Conservation (phyloP, 352 stramenopile genomes). For the Pythium aristosporum region DNA sequence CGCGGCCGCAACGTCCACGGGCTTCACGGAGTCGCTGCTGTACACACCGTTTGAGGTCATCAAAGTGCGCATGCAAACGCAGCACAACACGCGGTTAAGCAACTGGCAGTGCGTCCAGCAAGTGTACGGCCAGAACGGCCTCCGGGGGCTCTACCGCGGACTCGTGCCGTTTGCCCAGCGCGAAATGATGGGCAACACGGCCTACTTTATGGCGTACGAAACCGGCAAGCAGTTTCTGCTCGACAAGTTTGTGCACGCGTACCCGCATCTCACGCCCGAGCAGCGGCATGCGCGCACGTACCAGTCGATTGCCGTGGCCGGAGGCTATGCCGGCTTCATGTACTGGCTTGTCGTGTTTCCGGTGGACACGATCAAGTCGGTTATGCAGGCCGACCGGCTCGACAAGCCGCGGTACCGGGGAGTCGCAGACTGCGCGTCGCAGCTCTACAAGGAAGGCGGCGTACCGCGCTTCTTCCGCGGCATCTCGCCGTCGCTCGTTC, state of each 20-base stretch:
- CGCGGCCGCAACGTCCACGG: constrained; percentile 34
- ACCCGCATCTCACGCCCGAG: constrained; percentile 43
- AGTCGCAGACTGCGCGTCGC: constrained; percentile 61
- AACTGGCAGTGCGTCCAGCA: constrained; percentile 73
- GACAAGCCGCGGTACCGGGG: constrained; percentile 68
- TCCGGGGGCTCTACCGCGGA: constrained; percentile 76
- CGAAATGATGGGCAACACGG: constrained; percentile 84
- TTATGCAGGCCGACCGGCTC: constrained; percentile 76
- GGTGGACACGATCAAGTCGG: constrained; percentile 82
- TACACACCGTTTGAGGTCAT: constrained; percentile 51
- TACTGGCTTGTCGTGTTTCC: constrained; percentile 85
- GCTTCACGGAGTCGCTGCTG: constrained; percentile 38
- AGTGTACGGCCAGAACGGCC: constrained; percentile 56
- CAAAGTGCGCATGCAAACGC: constrained; percentile 56
- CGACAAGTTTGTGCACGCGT: constrained; percentile 46
- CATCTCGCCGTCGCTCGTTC: constrained; percentile 74
- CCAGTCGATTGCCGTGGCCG: constrained; percentile 67
- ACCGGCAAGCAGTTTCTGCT: constrained; percentile 62
- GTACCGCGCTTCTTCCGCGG: constrained; percentile 71
- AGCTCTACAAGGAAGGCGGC: constrained; percentile 72
- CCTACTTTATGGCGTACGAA: constrained; percentile 86
- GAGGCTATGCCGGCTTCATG: constrained; percentile 78
- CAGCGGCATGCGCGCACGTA: constrained; percentile 65
- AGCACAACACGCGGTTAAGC: constrained; percentile 59
- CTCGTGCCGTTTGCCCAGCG: constrained; percentile 59